Evolutionary conservation across 768 basidiomycete genomes (phyloP).

Genomic region (Macrolepiota albuminosa): DNA sequence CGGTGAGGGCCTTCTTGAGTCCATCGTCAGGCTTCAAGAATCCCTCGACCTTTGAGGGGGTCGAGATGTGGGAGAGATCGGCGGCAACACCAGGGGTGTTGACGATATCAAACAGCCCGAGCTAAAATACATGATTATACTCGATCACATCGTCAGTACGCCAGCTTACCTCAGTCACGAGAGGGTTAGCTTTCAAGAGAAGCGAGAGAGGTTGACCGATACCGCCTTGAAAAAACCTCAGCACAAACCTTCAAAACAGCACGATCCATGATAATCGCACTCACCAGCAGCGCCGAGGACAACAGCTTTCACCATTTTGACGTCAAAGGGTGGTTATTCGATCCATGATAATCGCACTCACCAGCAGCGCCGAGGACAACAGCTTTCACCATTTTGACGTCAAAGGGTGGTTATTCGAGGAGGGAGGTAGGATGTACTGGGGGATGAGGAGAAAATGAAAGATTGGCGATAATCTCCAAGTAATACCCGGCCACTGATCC

Average conservation of each 20-base stretch:
- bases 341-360: slow-evolving; percentile 26
- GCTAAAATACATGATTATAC: slow-evolving; percentile 33
- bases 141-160: not conserved
- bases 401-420: not conserved
- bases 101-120: slow-evolving; percentile 93
- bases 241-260: slow-evolving; percentile 1
- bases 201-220: slow-evolving; percentile 96
- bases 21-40: slow-evolving; percentile 77
- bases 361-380: slow-evolving; percentile 97
- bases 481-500: not conserved
- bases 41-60: slow-evolving; percentile 81
- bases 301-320: slow-evolving; percentile 69
- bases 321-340: not conserved
- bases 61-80: slow-evolving; percentile 92
- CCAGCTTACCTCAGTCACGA: slow-evolving; percentile 65
- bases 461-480: slow-evolving; percentile 8
- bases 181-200: slow-evolving; percentile 81
- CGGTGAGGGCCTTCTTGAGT: slow-evolving; percentile 75
- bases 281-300: slow-evolving; percentile 94
- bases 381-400: slow-evolving; percentile 58
- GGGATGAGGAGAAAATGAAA: slow-evolving; percentile 1
- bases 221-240: slow-evolving; percentile 53
- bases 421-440: slow-evolving; percentile 3
- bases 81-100: slow-evolving; percentile 96
- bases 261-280: slow-evolving; percentile 14